Evolutionary conservation across 176 grass and related monocot species (phyloP).

Genomic region (Zoysia japonica): DNA sequence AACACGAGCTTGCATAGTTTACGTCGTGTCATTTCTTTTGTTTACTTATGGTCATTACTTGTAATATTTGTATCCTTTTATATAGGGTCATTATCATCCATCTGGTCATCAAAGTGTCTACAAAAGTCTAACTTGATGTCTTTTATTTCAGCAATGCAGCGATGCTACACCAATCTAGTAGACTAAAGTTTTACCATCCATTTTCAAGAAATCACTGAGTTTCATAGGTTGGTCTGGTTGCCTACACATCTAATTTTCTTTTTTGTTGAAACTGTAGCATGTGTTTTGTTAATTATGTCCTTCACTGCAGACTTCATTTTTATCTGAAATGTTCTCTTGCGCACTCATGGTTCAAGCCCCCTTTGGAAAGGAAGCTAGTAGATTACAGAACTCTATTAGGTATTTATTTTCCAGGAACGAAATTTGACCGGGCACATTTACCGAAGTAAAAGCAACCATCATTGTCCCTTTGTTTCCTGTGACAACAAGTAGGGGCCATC

Average conservation of each 20-base stretch:
- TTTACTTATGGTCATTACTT: neutral
- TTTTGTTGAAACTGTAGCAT: slow-evolving; percentile 1
- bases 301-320: neutral
- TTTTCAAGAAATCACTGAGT: neutral
- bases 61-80: neutral
- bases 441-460: slow-evolving; percentile 9
- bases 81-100: neutral
- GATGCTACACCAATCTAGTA: neutral
- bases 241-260: neutral
- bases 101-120: neutral
- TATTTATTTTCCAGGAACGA: neutral
- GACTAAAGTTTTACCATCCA: neutral
- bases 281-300: neutral
- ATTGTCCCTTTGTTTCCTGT: slow-evolving; percentile 29
- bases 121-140: neutral
- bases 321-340: neutral
- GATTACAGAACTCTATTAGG: neutral
- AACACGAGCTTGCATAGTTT: slow-evolving; percentile 5
- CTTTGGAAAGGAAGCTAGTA: too few species aligned
- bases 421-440: slow-evolving; percentile 37
- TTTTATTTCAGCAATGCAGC: slow-evolving; percentile 16
- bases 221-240: neutral
- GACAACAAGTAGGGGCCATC: slow-evolving; percentile 35
- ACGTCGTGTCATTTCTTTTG: neutral
- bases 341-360: neutral